Evolutionary conservation across 768 basidiomycete genomes (phyloP), one percentile per base, ranked within the genome.

Genomic region (Russula emetica): DNA sequence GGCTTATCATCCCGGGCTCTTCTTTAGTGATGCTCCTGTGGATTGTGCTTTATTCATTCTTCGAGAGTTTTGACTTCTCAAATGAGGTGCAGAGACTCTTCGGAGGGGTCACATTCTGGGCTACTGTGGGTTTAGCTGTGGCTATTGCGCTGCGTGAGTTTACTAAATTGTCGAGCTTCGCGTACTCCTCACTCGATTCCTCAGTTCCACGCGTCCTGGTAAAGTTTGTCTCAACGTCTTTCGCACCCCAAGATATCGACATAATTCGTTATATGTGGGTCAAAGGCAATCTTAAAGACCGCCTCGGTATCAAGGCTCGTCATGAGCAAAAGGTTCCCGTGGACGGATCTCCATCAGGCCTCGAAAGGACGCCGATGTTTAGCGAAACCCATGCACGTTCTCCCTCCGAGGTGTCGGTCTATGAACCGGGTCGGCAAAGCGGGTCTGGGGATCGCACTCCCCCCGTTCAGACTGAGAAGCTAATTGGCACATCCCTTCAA

Each of bases 221-320:
- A 74, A 91, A 92, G 71, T 92, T 83, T 72, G 71, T 87, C 64
- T 78, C 81, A 11, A 79, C 85, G 1, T 81, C 86, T 0, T 97
- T 94, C 70, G 76, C 73, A 54, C 94, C 95, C 2, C 77, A 86
- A 20, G 96, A 98, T 79, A 88, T 85, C 72, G 91, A 97, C 69
- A 86, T 98, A 61, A 80, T 98, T 9, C 86, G 96, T 32, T 96
- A 98, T 78, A 88, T 86, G 83, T 93, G 90, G 91, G 90, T 93
- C 5, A 70, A 74, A 62, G 92, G 92, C 4, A 85, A 92, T 70
- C 79, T 94, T 61, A 94, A 94, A 72, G 90, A 92, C 66, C 83
- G 80, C 45, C 78, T 94, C 5, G 92, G 92, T 3, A 81, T 94
- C 60, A 74, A 77, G 40, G 88, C 86, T 59, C 62, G 70, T 69